Base-by-base conservation (phyloP, 1,284 basidiomycete genomes). In the Austropuccinia psidii region DNA sequence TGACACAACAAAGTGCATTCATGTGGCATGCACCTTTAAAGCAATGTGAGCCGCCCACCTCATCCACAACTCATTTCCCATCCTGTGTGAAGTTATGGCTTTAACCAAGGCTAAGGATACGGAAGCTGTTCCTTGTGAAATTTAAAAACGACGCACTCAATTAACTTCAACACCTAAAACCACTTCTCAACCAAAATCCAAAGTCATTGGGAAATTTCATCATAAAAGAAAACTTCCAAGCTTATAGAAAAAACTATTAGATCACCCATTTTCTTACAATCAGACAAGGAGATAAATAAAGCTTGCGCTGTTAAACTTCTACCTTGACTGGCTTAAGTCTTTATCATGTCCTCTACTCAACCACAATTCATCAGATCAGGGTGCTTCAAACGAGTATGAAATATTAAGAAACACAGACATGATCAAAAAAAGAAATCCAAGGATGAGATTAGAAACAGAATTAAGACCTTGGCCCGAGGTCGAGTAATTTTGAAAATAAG, bases 181-280 rank as follows among this genome's bases (percentile, higher is more conserved):
- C 2, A 81, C 82, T 1, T 76, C 76, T 11, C 77, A 78, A 52
- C 78, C 78, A 6, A 75, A 75, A 3, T 54, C 72, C 13, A 74
- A 74, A 33, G 79, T 80, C 5, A 74, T 78, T 50, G 69, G 74
- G 0, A 79, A 82, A 41, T 55, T 80, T 17, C 81, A 82, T 24
- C 69, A 77, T 27, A 65, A 60, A 65, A 17, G 75, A 4, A 68
- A 90, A 89, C 82, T 92, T 29, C 89, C 88, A 8, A 78, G 77
- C 0, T 80, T 90, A 41, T 93, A 92, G 78, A 83, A 86, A 43
- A 88, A 91, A 77, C 82, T 92, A 27, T 80, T 92, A 47, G 87
- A 87, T 75, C 90, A 93, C 77, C 89, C 88, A 0, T 84, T 85
- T 76, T 88, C 90, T 2, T 90, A 92, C 77, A 86, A 77, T 58